Evolutionary conservation across 2,329 filamentous ascomycete genomes (phyloP), one percentile per base, ranked within the genome.

Genomic region (Colletotrichum neosansevieriae): DNA sequence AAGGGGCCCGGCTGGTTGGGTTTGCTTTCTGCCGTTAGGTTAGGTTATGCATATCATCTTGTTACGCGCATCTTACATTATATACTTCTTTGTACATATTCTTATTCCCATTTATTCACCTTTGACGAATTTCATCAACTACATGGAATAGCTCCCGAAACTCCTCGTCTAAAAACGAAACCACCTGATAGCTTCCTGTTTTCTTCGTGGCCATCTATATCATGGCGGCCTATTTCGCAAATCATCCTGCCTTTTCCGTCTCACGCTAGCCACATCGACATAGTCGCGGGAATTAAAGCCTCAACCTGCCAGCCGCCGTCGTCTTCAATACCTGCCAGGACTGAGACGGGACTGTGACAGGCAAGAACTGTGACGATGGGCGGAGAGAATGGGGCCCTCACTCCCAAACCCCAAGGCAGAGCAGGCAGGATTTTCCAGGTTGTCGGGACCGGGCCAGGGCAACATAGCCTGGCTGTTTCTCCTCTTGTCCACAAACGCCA

Each of bases 391-490:
- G n/a, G 32, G 19, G 29, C 29, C 6, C 19, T 21, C 19, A 15
- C 38, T 29, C 15, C 21, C 24, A 57, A 51, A 13, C 45, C 24
- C 19, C 10, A 36, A 58, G 54, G 53, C 34, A 58, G 34, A 17
- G 34, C 42, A 58, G 29, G 40, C 62, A 65, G 38, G 13, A 17
- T 38, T 47, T 58, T 40, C 65, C 53, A 51, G 56, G 53, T 68
- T 36, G 13, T 68, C 65, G 53, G 60, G 60, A 65, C 54, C 36
- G 13, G 29, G 29, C 29, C 53, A 59, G 64, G 45, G 60, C 61
- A 36, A 47, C 64, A 51, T 36, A 29, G 5, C 17, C 1, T 29
- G 9, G 21, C 34, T 19, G 11, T 17, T 21, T 11, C 21, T 36
- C 29, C 19, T 24, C 21, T 32, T 32, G 51, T 21, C 34, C 56